Evolutionary conservation across 306 rosid species (phyloP), one percentile per base, ranked within the genome.

Genomic region (Cicer arietinum): DNA sequence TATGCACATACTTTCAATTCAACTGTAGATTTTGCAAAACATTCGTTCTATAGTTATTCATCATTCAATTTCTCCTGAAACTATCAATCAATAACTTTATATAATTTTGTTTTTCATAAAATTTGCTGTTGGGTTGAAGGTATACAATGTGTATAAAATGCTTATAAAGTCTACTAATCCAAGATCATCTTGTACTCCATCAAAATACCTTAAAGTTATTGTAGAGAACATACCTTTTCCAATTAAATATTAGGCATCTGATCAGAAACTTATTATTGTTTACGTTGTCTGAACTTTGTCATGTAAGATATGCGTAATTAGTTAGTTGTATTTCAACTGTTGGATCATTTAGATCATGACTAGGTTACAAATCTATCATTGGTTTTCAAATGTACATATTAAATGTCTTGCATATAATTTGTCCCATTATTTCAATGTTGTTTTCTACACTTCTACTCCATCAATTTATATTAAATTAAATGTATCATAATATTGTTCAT

Each of bases 11-110:
- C 39, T 56, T 56, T 20, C 39, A 56, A 56, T 56, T 12, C 62
- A 25, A 20, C 5, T 56, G 39, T 20, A 56, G 37, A 56, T 56
- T 56, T 56, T 20, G 11, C 37, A 56, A 20, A 56, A 20, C 39
- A 56, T 39, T 10, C 67, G 18, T 52, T 61, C 62, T 71, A 50
- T 81, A 60, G 25, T 18, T 76, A n/a, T 76, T 76, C 12, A 56
- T 37, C 62, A 56, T 20, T 20, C 39, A 4, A 20, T 25, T 20
- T 56, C 62, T 56, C 13, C n/a, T 5, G 5, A 18, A 54, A 18
- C 50, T 16, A 22, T 67, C 41, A 20, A 22, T 45, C 7, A 2
- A 45, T 18, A 45, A 45, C 56, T 45, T 20, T 22, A 5, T 45
- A 67, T 17, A 67, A 18, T 10, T 45, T 67, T 2, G 3, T 25